Percentiles rank a stretch among this genome's conserved stretches.
phyloP scores from a whole-genome alignment of 2,329 filamentous ascomycete species.

The Neofusicoccum kwambonambiense region DNA sequence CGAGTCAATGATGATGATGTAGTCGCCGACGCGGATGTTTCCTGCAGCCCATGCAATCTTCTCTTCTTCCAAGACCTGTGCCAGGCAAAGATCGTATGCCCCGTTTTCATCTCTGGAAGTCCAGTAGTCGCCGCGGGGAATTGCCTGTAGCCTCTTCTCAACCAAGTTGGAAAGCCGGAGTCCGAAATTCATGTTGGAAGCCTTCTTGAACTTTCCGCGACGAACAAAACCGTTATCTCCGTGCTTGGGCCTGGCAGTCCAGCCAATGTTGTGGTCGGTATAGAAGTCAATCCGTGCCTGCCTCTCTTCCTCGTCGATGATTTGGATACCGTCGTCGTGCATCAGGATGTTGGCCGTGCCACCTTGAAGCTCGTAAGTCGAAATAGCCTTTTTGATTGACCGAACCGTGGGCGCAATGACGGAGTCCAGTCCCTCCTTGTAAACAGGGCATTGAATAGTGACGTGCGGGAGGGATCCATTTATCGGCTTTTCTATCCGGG shows the following conservation, averaged over 20 bases:
- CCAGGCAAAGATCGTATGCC: constrained; percentile 41
- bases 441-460: constrained; percentile 79
- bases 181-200: constrained; percentile 74
- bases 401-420: constrained; percentile 33
- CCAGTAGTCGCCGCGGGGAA: constrained; percentile 38
- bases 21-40: constrained; percentile 71
- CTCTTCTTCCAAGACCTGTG: constrained; percentile 63
- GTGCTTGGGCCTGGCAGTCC: constrained; percentile 50
- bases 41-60: constrained; percentile 78
- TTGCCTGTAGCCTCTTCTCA: constrained; percentile 55
- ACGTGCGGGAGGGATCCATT: constrained; percentile 62
- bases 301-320: constrained; percentile 51
- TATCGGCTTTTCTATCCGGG: constrained; percentile 53
- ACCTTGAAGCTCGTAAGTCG: constrained; percentile 55
- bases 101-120: constrained; percentile 24
- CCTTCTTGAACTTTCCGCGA: constrained; percentile 43
- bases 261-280: constrained; percentile 51
- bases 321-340: constrained; percentile 68
- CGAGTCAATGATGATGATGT: constrained; percentile 41
- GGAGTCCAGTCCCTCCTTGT: constrained; percentile 74
- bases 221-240: constrained; percentile 31
- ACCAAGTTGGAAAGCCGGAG: constrained; percentile 61
- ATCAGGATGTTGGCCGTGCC: constrained; percentile 67
- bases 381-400: constrained; percentile 49
- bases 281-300: constrained; percentile 48